These are phyloP conservation scores for Phyllosticta paracitricarpa DNA, from an alignment of 2,329 filamentous ascomycete genomes.

Conservation along the genomic window DNA sequence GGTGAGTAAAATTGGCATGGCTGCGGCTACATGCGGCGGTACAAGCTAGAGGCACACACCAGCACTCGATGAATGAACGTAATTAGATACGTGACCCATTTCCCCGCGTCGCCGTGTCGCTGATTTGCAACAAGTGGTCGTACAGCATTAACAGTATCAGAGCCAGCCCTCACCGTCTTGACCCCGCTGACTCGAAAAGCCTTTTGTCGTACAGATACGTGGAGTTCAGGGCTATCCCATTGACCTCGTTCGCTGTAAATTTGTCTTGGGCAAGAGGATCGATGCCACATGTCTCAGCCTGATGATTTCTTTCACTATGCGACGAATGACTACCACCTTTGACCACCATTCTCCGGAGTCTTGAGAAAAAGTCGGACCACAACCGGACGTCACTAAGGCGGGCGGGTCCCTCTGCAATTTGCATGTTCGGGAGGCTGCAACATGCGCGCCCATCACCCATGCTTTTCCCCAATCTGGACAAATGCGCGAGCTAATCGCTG, in stretches of 20 bases:
- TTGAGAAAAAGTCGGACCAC: not conserved
- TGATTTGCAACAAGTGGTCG: not conserved
- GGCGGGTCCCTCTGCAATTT: not conserved
- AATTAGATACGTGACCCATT: not conserved
- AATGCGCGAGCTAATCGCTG: not conserved
- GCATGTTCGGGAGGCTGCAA: not conserved
- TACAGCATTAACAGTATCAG: not conserved
- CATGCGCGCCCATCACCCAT: not conserved
- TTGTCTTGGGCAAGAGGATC: not conserved
- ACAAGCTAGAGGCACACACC: not conserved
- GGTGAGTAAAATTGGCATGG: not conserved
- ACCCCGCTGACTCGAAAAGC: not conserved
- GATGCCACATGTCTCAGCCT: not conserved
- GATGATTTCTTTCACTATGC: not conserved
- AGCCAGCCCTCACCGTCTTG: not conserved
- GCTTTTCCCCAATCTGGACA: not conserved
- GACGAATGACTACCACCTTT: no score
- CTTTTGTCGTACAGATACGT: not conserved
- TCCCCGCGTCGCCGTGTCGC: not conserved
- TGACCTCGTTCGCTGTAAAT: not conserved
- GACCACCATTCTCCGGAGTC: no score
- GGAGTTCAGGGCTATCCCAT: not conserved
- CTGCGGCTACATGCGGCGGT: not conserved
- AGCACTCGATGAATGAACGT: not conserved
- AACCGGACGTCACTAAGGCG: not conserved